Evolutionary conservation across 2,329 filamentous ascomycete genomes (phyloP), one percentile per base, ranked within the genome.

Genomic region (Nectriaceae sp.): DNA sequence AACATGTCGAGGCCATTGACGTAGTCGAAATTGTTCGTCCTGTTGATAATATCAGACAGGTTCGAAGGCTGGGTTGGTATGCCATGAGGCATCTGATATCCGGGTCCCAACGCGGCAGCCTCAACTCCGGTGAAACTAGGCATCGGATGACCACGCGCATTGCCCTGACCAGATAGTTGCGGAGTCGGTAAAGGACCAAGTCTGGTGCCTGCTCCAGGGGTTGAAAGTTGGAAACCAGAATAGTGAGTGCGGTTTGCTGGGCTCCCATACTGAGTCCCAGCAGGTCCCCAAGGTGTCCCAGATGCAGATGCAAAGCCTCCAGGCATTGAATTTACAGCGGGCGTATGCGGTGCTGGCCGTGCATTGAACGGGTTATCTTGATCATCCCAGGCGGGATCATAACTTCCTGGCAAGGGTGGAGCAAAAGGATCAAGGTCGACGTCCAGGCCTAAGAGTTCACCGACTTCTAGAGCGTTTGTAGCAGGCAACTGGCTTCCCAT

Each of bases 21-120:
- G 49, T 64, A 73, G 50, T 77, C 68, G 37, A 68, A 70, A 24
- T 49, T 54, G 52, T 56, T 68, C 2, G 72, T 73, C n/a, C 45
- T 70, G 29, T 61, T 57, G 46, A 77, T 74, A 19, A 75, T 61
- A 38, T 67, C 57, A 5, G 59, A 44, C 31, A 76, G 59, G 15
- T 49, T 42, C 16, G 55, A 50, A 6, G 16, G 41, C 21, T 39
- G 41, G 11, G 26, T 21, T 37, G 15, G 20, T 13, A 48, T 20
- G 8, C 24, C 24, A 13, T 6, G 24, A 29, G 6, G 24, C 6
- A 29, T 21, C 16, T 16, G 33, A n/a, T n/a, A 5, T 36, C 33
- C 33, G n/a, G 8, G n/a, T 18, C 5, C 5, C 33, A 15, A 36
- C n/a, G 33, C 6, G 33, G 33, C 33, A 11, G 11, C 8, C 26